Conservation (phyloP, 148 eudicot species). For the Talinum fruticosum region DNA sequence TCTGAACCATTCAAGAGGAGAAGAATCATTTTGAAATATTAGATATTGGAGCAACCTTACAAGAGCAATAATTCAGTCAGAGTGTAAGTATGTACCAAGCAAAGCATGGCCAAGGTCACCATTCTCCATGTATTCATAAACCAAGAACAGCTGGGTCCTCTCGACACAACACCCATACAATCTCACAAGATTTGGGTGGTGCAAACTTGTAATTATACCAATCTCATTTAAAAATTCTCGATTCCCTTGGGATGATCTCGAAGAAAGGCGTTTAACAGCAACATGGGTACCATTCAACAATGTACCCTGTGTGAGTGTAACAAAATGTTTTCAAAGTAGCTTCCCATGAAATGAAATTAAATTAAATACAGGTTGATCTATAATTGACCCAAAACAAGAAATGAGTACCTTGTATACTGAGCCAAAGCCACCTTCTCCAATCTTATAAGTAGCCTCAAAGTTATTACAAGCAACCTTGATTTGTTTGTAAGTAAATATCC, state of each 20-base stretch:
- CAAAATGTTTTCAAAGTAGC: neutral
- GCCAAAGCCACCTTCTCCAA: conserved; percentile 71
- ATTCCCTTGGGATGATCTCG: conserved; percentile 31
- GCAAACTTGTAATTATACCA: conserved; percentile 29
- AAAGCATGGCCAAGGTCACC: conserved; percentile 26
- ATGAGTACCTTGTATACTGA: conserved; percentile 51
- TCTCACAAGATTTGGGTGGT: conserved; percentile 31
- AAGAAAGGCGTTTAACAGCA: conserved; percentile 32
- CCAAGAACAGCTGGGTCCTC: conserved; percentile 19
- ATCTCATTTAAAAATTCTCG: conserved; percentile 34
- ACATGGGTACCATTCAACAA: conserved; percentile 23
- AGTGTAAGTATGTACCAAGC: conserved; percentile 7
- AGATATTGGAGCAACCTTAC: no score
- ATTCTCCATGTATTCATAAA: conserved; percentile 30
- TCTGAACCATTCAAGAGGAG: conserved; percentile 23
- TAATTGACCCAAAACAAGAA: neutral
- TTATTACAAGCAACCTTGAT: conserved; percentile 52
- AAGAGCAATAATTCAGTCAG: no score
- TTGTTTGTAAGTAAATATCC: conserved; percentile 45
- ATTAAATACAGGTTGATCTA: neutral
- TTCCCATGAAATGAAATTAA: neutral
- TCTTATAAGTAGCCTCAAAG: conserved; percentile 41
- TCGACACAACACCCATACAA: conserved; percentile 29
- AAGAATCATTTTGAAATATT: no score
- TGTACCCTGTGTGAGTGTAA: conserved; percentile 19